phyloP scores from a whole-genome alignment of 805 yeast species.

The Saitoella complicata region DNA sequence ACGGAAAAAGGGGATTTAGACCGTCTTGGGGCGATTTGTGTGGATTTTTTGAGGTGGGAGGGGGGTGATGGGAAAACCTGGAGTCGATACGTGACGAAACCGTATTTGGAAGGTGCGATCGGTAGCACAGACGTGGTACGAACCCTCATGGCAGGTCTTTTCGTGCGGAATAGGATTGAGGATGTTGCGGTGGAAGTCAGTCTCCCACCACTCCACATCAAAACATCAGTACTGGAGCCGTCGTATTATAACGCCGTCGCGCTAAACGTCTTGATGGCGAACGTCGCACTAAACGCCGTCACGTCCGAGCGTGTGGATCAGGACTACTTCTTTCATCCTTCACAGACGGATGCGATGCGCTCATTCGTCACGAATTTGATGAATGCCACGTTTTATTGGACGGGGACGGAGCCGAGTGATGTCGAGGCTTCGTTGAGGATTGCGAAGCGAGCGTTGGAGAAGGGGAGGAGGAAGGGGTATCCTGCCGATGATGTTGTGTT shows the following conservation, averaged over 20 bases:
- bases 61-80: slow-evolving; percentile 31
- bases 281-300: slow-evolving; percentile 55
- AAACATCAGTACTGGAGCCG: slow-evolving; percentile 42
- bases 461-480: too few species aligned
- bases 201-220: slow-evolving; percentile 43
- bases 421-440: too few species aligned
- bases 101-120: slow-evolving; percentile 24
- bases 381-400: slow-evolving; percentile 59
- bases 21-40: slow-evolving; percentile 36
- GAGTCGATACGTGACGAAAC: slow-evolving; percentile 31
- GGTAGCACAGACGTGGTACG: slow-evolving; percentile 19
- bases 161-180: slow-evolving; percentile 39
- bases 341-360: slow-evolving; percentile 37
- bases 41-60: slow-evolving; percentile 46
- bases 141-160: slow-evolving; percentile 27
- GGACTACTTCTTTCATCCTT: slow-evolving; percentile 52
- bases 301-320: slow-evolving; percentile 51
- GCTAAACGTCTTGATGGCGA: slow-evolving; percentile 47
- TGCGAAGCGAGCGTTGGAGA: too few species aligned
- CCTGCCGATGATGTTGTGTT: too few species aligned
- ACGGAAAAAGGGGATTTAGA: slow-evolving; percentile 26
- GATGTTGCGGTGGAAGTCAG: slow-evolving; percentile 41
- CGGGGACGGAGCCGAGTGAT: slow-evolving; percentile 29
- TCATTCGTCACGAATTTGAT: slow-evolving; percentile 45
- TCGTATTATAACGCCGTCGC: slow-evolving; percentile 46